phyloP scores from a whole-genome alignment of 306 rosid species.

The Inga oerstediana region DNA sequence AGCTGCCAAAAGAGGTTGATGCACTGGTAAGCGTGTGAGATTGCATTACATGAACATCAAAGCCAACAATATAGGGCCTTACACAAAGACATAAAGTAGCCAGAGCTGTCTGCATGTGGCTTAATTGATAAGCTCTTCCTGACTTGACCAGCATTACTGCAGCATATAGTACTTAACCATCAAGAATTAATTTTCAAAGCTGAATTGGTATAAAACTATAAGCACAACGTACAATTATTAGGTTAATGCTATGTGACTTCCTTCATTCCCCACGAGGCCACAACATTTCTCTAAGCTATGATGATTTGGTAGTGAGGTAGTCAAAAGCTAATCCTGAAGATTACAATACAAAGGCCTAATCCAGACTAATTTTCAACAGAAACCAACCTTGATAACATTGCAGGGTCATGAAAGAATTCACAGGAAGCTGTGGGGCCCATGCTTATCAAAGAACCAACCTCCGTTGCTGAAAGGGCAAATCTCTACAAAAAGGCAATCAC shows the following conservation, averaged over 20 bases:
- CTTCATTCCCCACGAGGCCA: constrained; percentile 24
- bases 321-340: constrained; percentile 20
- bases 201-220: constrained; percentile 19
- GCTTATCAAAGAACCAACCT: constrained; percentile 86
- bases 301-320: constrained; percentile 18
- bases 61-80: constrained; percentile 36
- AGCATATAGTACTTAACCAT: constrained; percentile 37
- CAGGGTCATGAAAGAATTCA: constrained; percentile 93
- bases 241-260: constrained; percentile 22
- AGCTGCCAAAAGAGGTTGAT: constrained; percentile 53
- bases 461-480: constrained; percentile 80
- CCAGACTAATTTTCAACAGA: constrained; percentile 7
- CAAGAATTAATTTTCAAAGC: constrained; percentile 27
- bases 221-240: neutral
- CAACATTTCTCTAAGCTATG: constrained; percentile 16
- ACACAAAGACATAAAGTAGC: constrained; percentile 85
- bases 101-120: constrained; percentile 63
- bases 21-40: constrained; percentile 6
- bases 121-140: constrained; percentile 87
- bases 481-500: constrained; percentile 46
- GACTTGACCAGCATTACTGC: constrained; percentile 95
- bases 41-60: constrained; percentile 10
- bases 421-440: constrained; percentile 82
- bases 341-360: neutral
- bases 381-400: constrained; percentile 78